Evolutionary conservation across 192 early-diverging fungal genomes (phyloP), one percentile per base, ranked within the genome.

Genomic region (Backusella westeae): DNA sequence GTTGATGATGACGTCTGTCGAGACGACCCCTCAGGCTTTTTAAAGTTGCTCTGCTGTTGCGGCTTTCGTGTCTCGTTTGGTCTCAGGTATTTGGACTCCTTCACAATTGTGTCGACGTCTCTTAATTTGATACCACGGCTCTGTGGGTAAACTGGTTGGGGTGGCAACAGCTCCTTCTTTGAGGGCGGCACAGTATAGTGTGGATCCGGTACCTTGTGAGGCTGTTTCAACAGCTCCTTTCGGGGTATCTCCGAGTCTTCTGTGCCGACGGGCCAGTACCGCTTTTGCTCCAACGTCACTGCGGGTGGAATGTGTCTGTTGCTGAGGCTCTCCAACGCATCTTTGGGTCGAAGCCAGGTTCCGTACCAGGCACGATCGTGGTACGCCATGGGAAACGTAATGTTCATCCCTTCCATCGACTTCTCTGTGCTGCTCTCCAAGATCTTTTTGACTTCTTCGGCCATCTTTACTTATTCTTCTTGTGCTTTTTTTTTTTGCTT

Each of bases 121-220:
- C 70, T 39, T 19, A 72, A 32, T 29, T 72, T 72, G 9, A 72
- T 21, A 6, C 70, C 70, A 52, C 70, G 70, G 17, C 70, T 72
- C 34, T 44, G 70, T 0, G 70, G 70, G 14, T 46, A 49, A 21
- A 44, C 39, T 1, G 70, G 70, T 1, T 29, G 41, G 6, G 56
- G 56, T 14, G 56, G 56, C 12, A 63, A 1, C 8, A 29, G 26
- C 29, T 63, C 56, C 23, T 63, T 63, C 10, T 29, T 63, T 29
- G 56, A 63, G 19, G 26, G 56, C 2, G 56, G 56, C 56, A 63
- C 56, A 4, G 10, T 29, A 10, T 29, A 63, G 12, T 23, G 23
- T 4, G 56, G 56, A 12, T 63, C 56, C 1, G 56, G 21, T 9
- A 63, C 56, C 23, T 63, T 63, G 23, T 63, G 56, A 29, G 26